Conservation (phyloP, 805 yeast species). For the Metschnikowia noctiluminum region DNA sequence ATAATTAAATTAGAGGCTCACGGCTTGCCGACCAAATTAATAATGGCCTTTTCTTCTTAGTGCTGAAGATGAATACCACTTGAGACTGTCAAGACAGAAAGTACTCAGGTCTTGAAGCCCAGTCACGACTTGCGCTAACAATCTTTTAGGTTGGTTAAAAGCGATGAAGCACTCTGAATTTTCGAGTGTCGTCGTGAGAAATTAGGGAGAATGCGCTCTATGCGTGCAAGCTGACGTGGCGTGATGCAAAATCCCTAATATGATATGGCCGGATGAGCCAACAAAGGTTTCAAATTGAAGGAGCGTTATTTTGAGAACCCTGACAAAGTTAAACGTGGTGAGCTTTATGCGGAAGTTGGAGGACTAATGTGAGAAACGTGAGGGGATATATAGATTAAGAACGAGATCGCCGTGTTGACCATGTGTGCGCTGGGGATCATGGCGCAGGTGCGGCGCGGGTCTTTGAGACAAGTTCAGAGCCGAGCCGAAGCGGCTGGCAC, state of each 20-base stretch:
- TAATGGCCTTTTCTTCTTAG: background rate
- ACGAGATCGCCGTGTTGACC: background rate
- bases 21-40: background rate
- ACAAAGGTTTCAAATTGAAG: background rate
- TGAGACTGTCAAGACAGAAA: too few relatives aligned
- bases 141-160: too few relatives aligned
- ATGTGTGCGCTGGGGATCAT: background rate
- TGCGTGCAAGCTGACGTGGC: background rate
- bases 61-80: background rate
- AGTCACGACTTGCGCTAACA: too few relatives aligned
- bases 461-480: background rate
- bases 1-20: background rate
- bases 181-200: background rate
- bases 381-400: background rate
- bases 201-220: background rate
- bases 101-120: too few relatives aligned
- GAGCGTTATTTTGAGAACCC: background rate
- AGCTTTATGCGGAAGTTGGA: background rate
- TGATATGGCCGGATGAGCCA: background rate
- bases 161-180: background rate
- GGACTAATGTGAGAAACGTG: background rate
- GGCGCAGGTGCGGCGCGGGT: background rate
- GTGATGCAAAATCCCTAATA: background rate
- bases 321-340: too few relatives aligned
- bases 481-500: too few relatives aligned